Percentiles rank a stretch among this genome's conserved stretches.
These are phyloP conservation scores for Asterochloris erici DNA, from an alignment of 139 green algal species.

Conservation along the genomic window DNA sequence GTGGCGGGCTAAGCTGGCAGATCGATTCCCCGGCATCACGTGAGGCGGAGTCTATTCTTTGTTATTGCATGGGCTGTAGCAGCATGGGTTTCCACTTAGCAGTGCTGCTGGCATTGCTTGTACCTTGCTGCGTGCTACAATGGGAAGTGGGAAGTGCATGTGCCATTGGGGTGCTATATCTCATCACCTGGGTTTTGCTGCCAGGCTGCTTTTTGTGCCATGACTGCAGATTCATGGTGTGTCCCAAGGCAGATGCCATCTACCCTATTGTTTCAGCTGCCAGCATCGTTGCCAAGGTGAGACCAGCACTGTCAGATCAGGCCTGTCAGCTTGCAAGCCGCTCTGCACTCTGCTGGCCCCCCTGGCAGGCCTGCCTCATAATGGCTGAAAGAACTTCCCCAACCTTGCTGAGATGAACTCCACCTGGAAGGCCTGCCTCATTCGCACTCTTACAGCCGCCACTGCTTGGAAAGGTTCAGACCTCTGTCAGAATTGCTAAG, in stretches of 20 bases:
- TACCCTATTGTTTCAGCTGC: conserved; percentile 92
- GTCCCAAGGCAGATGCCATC: conserved; percentile 81
- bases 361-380: too few relatives aligned
- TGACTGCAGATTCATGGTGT: conserved; percentile 51
- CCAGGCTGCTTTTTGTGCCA: not conserved
- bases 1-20: conserved; percentile 41
- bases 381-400: too few relatives aligned
- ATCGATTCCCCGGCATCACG: conserved; percentile 60
- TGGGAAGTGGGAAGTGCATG: not conserved
- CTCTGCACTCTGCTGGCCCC: not conserved
- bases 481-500: too few relatives aligned
- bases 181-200: not conserved
- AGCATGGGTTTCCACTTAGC: too few relatives aligned
- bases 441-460: too few relatives aligned
- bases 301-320: not conserved
- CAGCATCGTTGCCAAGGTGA: conserved; percentile 91
- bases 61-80: not conserved
- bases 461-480: too few relatives aligned
- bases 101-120: too few relatives aligned
- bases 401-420: too few relatives aligned
- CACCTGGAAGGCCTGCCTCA: too few relatives aligned
- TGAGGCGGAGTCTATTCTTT: not conserved
- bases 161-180: not conserved
- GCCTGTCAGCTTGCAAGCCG: too few relatives aligned
- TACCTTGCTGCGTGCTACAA: too few relatives aligned